Conservation (phyloP, 2,329 filamentous ascomycete genomes). For the Chrysoporthe austroafricana region DNA sequence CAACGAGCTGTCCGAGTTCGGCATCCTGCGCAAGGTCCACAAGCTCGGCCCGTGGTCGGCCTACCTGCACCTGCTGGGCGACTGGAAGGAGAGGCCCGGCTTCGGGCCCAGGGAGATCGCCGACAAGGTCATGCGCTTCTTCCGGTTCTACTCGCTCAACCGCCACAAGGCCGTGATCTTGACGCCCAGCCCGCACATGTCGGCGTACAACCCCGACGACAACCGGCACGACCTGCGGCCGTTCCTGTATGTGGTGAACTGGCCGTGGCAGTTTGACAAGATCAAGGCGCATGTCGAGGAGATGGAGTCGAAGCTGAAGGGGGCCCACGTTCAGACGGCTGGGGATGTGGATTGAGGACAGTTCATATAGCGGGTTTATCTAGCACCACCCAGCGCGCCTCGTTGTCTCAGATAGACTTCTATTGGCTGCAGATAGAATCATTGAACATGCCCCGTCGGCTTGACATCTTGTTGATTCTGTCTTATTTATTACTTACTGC, state of each 20-base stretch:
- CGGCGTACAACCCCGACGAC: slow-evolving; percentile 45
- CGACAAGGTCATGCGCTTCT: slow-evolving; percentile 49
- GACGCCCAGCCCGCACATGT: slow-evolving; percentile 58
- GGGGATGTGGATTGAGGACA: slow-evolving; percentile 19
- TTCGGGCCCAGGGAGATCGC: slow-evolving; percentile 43
- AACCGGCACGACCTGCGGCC: slow-evolving; percentile 46
- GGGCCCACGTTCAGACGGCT: background rate
- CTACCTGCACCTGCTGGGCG: slow-evolving; percentile 44
- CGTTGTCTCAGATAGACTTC: background rate
- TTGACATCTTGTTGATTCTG: background rate
- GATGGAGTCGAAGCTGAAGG: slow-evolving; percentile 37
- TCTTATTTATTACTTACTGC: background rate
- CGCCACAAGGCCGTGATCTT: slow-evolving; percentile 67
- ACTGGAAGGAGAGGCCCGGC: slow-evolving; percentile 41
- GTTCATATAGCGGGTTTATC: background rate
- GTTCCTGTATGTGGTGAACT: slow-evolving; percentile 45
- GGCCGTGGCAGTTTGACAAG: slow-evolving; percentile 47
- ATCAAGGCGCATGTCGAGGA: slow-evolving; percentile 42
- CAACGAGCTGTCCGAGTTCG: slow-evolving; percentile 45
- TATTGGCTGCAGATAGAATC: background rate
- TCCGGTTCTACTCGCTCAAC: slow-evolving; percentile 62
- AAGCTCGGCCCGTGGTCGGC: slow-evolving; percentile 47
- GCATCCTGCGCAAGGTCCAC: slow-evolving; percentile 44
- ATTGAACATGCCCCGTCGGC: background rate
- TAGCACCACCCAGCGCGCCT: background rate